phyloP scores from a whole-genome alignment of 345 rosid species.

The Eucalyptus microcorys region DNA sequence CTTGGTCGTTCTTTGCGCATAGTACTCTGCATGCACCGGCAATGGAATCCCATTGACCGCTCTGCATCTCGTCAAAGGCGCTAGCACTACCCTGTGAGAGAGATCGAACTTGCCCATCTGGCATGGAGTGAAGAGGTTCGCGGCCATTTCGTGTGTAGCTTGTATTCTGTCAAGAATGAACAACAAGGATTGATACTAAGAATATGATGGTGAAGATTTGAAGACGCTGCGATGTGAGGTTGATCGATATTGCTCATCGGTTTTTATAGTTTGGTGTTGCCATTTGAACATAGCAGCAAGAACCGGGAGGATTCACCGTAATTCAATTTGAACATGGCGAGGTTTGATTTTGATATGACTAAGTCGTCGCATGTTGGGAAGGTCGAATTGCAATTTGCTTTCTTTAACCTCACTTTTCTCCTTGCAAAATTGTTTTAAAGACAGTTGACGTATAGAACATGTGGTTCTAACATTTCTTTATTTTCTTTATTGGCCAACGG shows the following conservation, averaged over 20 bases:
- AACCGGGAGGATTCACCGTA: background rate
- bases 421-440: background rate
- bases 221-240: background rate
- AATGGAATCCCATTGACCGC: slow-evolving; percentile 60
- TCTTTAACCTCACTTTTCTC: background rate
- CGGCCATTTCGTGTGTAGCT: background rate
- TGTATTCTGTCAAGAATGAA: background rate
- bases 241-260: background rate
- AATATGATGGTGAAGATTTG: background rate
- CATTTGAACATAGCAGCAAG: background rate
- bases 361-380: background rate
- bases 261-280: background rate
- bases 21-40: slow-evolving; percentile 60
- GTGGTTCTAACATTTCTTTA: background rate
- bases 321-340: background rate
- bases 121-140: slow-evolving; percentile 42
- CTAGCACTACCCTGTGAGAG: slow-evolving; percentile 85
- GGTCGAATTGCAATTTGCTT: background rate
- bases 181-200: background rate
- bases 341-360: background rate
- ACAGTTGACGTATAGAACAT: background rate
- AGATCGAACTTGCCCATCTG: slow-evolving; percentile 57
- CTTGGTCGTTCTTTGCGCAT: slow-evolving; percentile 68
- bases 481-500: background rate
- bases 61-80: slow-evolving; percentile 89